Base-by-base conservation (phyloP, 1,139 yeast genomes). In the Hemisphaericaspora xylofermentans region DNA sequence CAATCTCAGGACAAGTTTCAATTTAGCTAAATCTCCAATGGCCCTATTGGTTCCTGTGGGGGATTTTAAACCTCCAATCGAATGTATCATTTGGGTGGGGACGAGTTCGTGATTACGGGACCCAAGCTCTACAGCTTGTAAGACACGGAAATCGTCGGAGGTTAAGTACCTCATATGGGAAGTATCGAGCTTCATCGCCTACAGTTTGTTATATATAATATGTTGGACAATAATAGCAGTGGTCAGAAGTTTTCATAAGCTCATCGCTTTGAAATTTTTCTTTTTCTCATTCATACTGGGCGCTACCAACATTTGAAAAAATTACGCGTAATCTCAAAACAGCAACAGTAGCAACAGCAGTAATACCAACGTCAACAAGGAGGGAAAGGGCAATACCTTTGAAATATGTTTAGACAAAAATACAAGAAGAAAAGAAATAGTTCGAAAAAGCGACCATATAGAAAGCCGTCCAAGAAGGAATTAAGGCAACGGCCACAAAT, bases 111-210 rank as follows among this genome's bases (percentile, higher is more conserved):
- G 98, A 61, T 87, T 89, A 51, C 88, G 76, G 1, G 97, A 84
- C 7, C 98, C 98, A 63, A 79, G 74, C 60, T 93, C 98, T 7
- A 86, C 86, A 0, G 96, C 97, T 45, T 84, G 86, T 41, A 93
- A 78, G 14, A 89, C 95, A 44, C 86, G 76, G 71, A 88, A 93
- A 66, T 93, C 98, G 49, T 89, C 97, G 4, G 84, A 73, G 52
- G 96, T 83, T 58, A 93, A 71, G 59, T 91, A 93, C 64, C 98
- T 76, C 96, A 93, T 87, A 60, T 89, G 95, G 15, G 94, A 74
- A 0, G 95, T 86, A 55, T 93, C 97, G 43, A 93, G 73, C 75
- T 89, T 93, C 97, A 91, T 91, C n/a, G n/a, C n/a, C n/a, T n/a
- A n/a, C n/a, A n/a, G n/a, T n/a, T n/a, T 24, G 27, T 19, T 5